Conservation (phyloP, 176 grass and related monocot genomes). For the Oryza officinalis region DNA sequence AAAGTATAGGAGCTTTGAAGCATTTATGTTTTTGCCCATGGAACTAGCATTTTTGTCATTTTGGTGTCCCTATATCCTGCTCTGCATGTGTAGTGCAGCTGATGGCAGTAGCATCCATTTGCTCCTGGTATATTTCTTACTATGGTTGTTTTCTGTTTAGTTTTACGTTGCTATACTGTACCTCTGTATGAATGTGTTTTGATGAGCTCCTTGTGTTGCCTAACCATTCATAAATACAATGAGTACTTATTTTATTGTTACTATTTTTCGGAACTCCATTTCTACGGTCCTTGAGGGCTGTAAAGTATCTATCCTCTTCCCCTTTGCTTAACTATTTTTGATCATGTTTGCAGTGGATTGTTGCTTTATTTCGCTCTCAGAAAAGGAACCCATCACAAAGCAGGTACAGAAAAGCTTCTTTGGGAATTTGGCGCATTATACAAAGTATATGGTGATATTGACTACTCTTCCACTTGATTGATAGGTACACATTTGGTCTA, state of each 20-base stretch:
- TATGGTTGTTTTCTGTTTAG: neutral
- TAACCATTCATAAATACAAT: neutral
- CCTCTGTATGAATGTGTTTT: neutral
- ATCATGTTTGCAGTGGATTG: constrained; percentile 53
- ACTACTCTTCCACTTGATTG: constrained; percentile 32
- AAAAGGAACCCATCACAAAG: constrained; percentile 61
- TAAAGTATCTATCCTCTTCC: neutral
- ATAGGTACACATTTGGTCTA: constrained; percentile 79
- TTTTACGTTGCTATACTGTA: neutral
- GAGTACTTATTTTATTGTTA: neutral
- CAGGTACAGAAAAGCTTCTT: constrained; percentile 43
- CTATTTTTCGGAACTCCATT: neutral
- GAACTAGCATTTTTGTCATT: neutral
- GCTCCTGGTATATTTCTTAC: neutral
- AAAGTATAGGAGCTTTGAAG: neutral
- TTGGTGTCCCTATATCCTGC: neutral
- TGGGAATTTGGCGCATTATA: constrained; percentile 10
- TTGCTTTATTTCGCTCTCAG: constrained; percentile 45
- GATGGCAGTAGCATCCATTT: neutral
- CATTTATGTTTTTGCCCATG: neutral
- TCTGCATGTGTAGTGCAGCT: neutral
- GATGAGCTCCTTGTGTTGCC: neutral
- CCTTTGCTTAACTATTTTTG: constrained; percentile 12
- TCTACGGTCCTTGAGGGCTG: neutral
- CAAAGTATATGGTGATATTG: constrained; percentile 32